Evolutionary conservation across 768 basidiomycete species (phyloP), one percentile per base, ranked within the genome.

Genomic region (Baorangia bicolor): DNA sequence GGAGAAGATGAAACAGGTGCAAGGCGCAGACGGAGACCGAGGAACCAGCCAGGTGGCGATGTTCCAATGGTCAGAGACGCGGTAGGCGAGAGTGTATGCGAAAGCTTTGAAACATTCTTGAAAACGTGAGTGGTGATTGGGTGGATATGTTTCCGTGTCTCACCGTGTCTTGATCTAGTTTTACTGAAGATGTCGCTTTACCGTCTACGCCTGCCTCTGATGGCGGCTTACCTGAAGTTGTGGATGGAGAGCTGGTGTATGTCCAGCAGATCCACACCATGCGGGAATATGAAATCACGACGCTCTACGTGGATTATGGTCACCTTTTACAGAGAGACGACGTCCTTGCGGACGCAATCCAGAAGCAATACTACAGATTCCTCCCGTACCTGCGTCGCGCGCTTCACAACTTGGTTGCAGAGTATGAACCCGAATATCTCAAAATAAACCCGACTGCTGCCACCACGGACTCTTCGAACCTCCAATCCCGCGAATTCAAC

Each of bases 331-430:
- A 89, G 68, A 82, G 86, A 51, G 95, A 98, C 69, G 94, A 97
- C 59, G 88, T 94, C 6, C 87, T 98, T 20, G 95, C 96, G 0
- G 85, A 91, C 60, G 96, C 96, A 2, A 92, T 99, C 56, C 87
- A 90, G 61, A 90, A 86, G 58, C 93, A 97, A 69, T 98, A 99
- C 69, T 98, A 98, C 69, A 87, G 97, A 65, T 98, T 98, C 74
- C 77, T 98, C 2, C 96, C 96, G 0, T 99, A 92, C 74, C 82
- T 98, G 37, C 87, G 92, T 45, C 90, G 94, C 58, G 94, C 95
- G 3, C 80, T 99, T 21, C 85, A 92, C 66, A 91, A 92, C 65
- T 81, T 98, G 39, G 90, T 99, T 49, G 83, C 92, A 33, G 83
- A 90, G 69, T 92, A 84, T 72, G 94, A 91, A 62, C 95, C 95